These are phyloP conservation scores for Lithocarpus polystachyus DNA, from an alignment of 306 rosid genomes.

Conservation along the genomic window DNA sequence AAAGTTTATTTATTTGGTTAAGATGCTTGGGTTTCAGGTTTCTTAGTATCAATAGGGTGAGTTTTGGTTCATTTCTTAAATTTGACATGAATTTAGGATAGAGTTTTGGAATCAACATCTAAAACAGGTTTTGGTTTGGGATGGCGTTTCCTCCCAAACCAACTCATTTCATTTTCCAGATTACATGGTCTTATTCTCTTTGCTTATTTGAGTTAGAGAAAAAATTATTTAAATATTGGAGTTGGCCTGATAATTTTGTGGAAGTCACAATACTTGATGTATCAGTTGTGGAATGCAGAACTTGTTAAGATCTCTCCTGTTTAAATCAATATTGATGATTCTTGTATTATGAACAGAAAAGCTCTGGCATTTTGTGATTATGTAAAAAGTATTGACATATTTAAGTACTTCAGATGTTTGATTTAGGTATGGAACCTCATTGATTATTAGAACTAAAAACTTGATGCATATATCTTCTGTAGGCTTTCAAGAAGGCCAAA, in stretches of 20 bases:
- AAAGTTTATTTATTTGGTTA: neutral
- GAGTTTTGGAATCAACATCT: neutral
- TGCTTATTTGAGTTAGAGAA: no score
- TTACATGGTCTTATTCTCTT: no score
- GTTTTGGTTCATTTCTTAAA: neutral
- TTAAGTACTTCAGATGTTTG: neutral
- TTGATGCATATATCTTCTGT: conserved; percentile 2
- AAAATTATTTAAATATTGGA: neutral
- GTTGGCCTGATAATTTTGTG: neutral
- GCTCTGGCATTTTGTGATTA: neutral
- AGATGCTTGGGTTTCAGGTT: neutral
- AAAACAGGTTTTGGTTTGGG: neutral
- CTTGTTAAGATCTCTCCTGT: neutral
- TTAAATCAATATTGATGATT: neutral
- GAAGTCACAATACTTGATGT: neutral
- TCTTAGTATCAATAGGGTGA: neutral
- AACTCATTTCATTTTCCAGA: no score
- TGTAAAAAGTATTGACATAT: neutral
- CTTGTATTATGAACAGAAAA: neutral
- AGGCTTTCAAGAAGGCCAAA: conserved; percentile 87
- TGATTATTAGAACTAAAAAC: conserved; percentile 11
- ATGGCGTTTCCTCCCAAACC: neutral
- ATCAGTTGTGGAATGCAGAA: neutral
- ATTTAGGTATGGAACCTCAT: neutral
- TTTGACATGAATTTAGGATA: neutral